Conservation (phyloP, 106 monocot species). For the Hemerocallis citrina region DNA sequence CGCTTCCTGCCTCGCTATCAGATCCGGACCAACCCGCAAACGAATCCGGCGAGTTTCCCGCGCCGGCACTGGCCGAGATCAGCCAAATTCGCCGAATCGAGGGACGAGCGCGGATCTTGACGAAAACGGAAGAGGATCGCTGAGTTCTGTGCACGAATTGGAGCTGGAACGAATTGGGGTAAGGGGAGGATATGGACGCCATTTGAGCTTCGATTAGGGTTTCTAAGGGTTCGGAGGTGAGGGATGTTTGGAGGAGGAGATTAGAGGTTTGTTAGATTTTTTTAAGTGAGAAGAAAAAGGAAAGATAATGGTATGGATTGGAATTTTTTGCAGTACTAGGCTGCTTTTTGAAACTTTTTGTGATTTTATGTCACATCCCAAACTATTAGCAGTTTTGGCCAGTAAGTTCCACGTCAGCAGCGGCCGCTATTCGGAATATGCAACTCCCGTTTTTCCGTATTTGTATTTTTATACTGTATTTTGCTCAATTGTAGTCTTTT, state of each 20-base stretch:
- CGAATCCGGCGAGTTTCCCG: conserved; percentile 7
- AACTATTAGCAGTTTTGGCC: too few relatives aligned
- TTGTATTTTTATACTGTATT: too few relatives aligned
- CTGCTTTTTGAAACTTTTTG: too few relatives aligned
- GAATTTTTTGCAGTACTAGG: too few relatives aligned
- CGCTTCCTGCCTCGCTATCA: background rate
- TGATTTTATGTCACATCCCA: too few relatives aligned
- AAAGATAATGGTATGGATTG: too few relatives aligned
- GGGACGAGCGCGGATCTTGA: conserved; percentile 12
- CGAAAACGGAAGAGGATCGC: background rate
- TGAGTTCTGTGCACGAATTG: conserved; percentile 7
- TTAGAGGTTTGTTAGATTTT: too few relatives aligned
- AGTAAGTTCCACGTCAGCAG: too few relatives aligned
- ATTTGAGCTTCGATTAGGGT: conserved; percentile 12
- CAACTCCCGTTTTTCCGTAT: too few relatives aligned
- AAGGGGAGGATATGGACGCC: conserved; percentile 10
- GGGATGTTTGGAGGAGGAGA: background rate
- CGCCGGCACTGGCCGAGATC: background rate
- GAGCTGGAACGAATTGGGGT: conserved; percentile 20
- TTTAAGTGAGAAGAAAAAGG: too few relatives aligned
- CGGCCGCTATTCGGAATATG: too few relatives aligned
- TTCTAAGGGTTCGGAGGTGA: conserved; percentile 11
- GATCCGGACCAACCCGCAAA: conserved; percentile 20
- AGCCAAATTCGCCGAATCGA: background rate
- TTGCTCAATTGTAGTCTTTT: too few relatives aligned